These are phyloP conservation scores for Trichomonas vaginalis DNA, from an alignment of 208 protist genomes.

Conservation along the genomic window DNA sequence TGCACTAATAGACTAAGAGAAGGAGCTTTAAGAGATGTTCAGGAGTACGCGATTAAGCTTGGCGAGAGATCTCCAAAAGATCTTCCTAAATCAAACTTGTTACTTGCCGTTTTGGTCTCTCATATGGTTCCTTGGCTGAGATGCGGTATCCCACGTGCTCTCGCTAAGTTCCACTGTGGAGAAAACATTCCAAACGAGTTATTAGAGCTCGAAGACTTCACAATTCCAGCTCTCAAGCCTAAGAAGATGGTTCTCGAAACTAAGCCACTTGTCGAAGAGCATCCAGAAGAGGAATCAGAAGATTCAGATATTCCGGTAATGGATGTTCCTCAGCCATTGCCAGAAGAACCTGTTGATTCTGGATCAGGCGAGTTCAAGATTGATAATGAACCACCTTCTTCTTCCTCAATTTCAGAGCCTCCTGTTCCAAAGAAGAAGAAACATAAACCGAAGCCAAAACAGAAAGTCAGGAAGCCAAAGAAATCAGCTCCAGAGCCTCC, in stretches of 20 bases:
- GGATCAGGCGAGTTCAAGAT: not conserved
- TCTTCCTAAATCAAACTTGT: not conserved
- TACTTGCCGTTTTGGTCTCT: not conserved
- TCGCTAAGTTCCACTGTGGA: not conserved
- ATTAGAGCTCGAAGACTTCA: not conserved
- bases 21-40: not conserved
- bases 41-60: not conserved
- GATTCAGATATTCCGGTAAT: not conserved
- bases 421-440: not conserved
- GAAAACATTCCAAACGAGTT: not conserved
- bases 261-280: not conserved
- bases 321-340: not conserved
- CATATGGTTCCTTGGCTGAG: constrained; percentile 15
- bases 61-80: not conserved
- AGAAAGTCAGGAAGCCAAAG: not conserved
- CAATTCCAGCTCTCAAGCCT: not conserved
- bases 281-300: not conserved
- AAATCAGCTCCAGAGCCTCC: not conserved
- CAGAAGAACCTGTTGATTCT: not conserved
- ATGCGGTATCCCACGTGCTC: not conserved
- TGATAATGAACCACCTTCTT: not conserved
- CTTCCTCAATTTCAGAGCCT: not conserved
- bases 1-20: not conserved
- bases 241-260: not conserved
- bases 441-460: not conserved